A percentile compares a stretch with the other conserved stretches of the same genome.
Conservation (phyloP, 2,329 filamentous ascomycete genomes). For the Lizonia empirigonia region DNA sequence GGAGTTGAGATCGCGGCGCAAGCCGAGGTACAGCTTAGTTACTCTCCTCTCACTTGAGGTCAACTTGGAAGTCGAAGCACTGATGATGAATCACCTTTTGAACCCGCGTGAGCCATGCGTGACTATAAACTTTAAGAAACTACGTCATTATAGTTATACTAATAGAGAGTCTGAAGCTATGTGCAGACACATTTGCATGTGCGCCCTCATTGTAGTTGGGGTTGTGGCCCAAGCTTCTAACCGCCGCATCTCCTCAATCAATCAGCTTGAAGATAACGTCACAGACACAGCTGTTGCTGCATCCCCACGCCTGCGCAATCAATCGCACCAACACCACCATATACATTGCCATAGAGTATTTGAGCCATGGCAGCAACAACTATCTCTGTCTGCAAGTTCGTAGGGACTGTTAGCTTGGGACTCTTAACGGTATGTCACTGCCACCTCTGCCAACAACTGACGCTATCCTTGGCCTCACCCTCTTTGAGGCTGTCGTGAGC, state of each 20-base stretch:
- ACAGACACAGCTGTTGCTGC: constrained; percentile 5
- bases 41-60: constrained; percentile 4
- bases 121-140: background rate
- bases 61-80: background rate
- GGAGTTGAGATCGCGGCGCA: constrained; percentile 11
- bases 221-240: constrained; percentile 2
- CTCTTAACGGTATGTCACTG: constrained; percentile 75
- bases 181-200: background rate
- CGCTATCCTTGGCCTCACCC: background rate
- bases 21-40: constrained; percentile 32
- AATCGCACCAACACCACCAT: background rate
- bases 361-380: constrained; percentile 65
- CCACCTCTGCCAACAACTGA: constrained; percentile 8
- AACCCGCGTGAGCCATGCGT: background rate
- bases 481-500: background rate
- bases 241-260: constrained; percentile 21
- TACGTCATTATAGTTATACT: background rate
- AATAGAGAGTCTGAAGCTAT: background rate
- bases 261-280: constrained; percentile 32
- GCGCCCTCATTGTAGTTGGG: background rate
- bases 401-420: constrained; percentile 87
- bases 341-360: background rate
- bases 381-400: constrained; percentile 84
- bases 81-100: background rate
- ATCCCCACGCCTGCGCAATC: constrained; percentile 3